These are phyloP conservation scores for Curvularia sp. DNA, from an alignment of 2,329 filamentous ascomycete species.

Conservation along the genomic window DNA sequence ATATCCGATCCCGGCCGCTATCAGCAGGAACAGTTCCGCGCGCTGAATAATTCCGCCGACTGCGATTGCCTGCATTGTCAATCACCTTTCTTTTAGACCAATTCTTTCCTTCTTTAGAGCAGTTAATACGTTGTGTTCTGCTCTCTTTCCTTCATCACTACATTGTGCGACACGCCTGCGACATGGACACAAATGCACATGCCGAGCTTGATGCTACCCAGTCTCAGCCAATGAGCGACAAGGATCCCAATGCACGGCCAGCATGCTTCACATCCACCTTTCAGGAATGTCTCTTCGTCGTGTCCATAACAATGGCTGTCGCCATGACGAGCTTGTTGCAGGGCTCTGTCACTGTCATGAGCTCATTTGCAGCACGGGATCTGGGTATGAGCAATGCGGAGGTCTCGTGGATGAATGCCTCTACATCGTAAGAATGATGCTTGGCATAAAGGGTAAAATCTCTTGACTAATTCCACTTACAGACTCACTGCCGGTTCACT, in stretches of 20 bases:
- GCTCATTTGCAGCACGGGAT: constrained; percentile 66
- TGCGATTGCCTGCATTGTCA: not conserved
- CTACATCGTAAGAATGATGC: constrained; percentile 59
- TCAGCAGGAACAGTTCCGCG: constrained; percentile 26
- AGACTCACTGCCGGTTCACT: constrained; percentile 69
- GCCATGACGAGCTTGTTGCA: constrained; percentile 67
- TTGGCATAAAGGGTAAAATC: not conserved
- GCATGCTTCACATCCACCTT: constrained; percentile 68
- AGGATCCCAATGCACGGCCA: constrained; percentile 54
- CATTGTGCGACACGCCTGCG: not conserved
- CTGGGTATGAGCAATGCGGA: constrained; percentile 69
- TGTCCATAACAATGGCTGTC: constrained; percentile 72
- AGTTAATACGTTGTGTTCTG: not conserved
- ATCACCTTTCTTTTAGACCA: not conserved
- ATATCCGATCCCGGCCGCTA: not conserved
- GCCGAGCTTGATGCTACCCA: constrained; percentile 19
- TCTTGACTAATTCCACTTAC: not conserved
- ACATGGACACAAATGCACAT: constrained; percentile 25
- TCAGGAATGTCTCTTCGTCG: constrained; percentile 70
- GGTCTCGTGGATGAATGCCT: constrained; percentile 71
- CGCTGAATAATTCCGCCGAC: constrained; percentile 25
- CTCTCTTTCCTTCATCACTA: constrained; percentile 2
- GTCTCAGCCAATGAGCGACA: constrained; percentile 33
- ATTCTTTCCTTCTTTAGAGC: not conserved
- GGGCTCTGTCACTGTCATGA: constrained; percentile 68